Base-by-base conservation (phyloP, 176 grass and related monocot genomes). In the Calamus simplicifolius region DNA sequence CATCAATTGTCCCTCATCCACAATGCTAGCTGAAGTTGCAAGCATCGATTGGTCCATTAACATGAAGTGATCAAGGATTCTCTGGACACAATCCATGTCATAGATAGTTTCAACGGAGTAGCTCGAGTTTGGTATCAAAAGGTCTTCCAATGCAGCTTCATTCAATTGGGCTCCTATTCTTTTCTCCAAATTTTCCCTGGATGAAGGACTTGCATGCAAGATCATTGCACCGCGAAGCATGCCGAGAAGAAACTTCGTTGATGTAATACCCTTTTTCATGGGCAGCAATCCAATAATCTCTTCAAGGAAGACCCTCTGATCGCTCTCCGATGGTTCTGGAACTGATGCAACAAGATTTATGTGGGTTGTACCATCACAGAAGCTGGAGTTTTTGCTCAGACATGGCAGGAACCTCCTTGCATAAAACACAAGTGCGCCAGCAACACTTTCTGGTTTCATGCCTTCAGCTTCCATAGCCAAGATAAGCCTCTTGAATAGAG, bases 41-140 rank as follows among this genome's bases (percentile, higher is more conserved):
- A 71, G 69, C 0, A 72, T 77, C 31, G 69, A 73, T 19, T 85
- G 81, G 31, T 69, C 73, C 0, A 67, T 77, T 62, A 77, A 72
- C 85, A 95, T 89, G 76, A 95, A 95, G 69, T 95, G 81, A 49
- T 89, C 85, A 1, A 95, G 77, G 30, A 95, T 89, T 69, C 90
- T 59, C 66, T 95, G 90, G 61, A 95, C 69, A 69, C 85, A 86
- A 69, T 86, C 90, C 19, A 95, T 82, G 70, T 95, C 90, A 48
- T 95, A 95, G 4, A 85, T 63, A 26, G 85, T 82, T 66, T 89
- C 89, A 38, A 85, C 82, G 59, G 73, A 72, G 76, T 79, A 80
- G 1, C 72, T 68, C 54, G 89, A 78, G 63, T 89, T 89, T 4
- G 90, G 85, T 73, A 95, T 80, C 29, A 95, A 75, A 31, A 95